A percentile compares a stretch with the other conserved stretches of the same genome.
These are phyloP conservation scores for Clitoria ternatea DNA, from an alignment of 306 rosid species.

Conservation along the genomic window DNA sequence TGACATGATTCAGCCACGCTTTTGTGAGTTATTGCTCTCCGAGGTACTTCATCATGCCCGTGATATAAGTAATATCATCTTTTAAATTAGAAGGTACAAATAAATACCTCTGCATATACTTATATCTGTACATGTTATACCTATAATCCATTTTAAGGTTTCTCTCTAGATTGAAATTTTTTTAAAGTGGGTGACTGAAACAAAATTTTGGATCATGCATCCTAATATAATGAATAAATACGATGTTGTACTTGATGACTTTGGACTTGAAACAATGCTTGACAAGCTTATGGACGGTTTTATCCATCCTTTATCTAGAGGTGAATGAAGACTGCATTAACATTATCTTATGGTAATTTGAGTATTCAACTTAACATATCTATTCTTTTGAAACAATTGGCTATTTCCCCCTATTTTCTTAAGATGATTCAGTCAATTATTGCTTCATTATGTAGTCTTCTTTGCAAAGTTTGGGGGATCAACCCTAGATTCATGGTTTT, in stretches of 20 bases:
- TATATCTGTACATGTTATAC: slow-evolving; percentile 10
- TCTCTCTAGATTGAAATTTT: slow-evolving; percentile 76
- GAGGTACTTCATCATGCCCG: slow-evolving; percentile 59
- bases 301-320: slow-evolving; percentile 74
- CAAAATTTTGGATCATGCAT: slow-evolving; percentile 82
- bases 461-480: slow-evolving; percentile 51
- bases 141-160: slow-evolving; percentile 32
- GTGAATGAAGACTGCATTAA: slow-evolving; percentile 33
- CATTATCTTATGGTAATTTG: slow-evolving; percentile 8
- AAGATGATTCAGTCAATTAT: background rate
- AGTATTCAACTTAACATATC: slow-evolving; percentile 1
- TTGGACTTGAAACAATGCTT: slow-evolving; percentile 91
- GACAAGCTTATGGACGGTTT: slow-evolving; percentile 78
- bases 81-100: slow-evolving; percentile 4
- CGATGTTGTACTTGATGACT: slow-evolving; percentile 95
- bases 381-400: slow-evolving; percentile 5
- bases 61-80: slow-evolving; percentile 10
- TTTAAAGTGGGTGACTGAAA: slow-evolving; percentile 77
- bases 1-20: slow-evolving; percentile 75
- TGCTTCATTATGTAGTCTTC: slow-evolving; percentile 40
- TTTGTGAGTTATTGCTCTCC: slow-evolving; percentile 69
- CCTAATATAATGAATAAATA: slow-evolving; percentile 88
- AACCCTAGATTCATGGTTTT: slow-evolving; percentile 58
- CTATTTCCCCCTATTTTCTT: background rate
- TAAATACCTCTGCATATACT: background rate